Base-by-base conservation (phyloP, 2,329 filamentous ascomycete species). In the Penicillium digitatum region DNA sequence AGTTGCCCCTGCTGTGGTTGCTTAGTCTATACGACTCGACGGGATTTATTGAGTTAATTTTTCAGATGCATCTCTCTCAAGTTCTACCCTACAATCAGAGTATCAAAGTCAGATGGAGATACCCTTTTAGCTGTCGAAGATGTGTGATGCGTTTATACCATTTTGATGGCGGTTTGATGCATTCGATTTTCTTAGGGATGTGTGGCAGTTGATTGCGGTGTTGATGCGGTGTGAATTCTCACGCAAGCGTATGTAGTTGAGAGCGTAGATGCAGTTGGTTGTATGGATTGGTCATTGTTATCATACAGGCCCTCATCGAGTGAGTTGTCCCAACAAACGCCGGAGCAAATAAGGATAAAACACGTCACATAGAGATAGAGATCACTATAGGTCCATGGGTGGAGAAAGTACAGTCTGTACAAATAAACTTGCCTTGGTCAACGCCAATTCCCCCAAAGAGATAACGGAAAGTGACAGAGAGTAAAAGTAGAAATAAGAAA, bases 51-150 rank as follows among this genome's bases (percentile, higher is more conserved):
- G 18, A 16, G 9, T 24, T 11, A 24, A 5, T 12, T 9, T 5
- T 3, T 16, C 24, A 18, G 10, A 38, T 24, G 12, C 20, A 44
- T 18, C 29, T 26, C 2, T n/a, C 16, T 29, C 9, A 9, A 14
- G 5, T 32, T 24, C 18, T 16, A 45, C 18, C 12, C 12, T 18
- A 22, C 18, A 10, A n/a, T n/a, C 27, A 22, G 18, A 46, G 10
- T 24, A 12, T n/a, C 29, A 16, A 39, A 16, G 35, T 12, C 11
- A 16, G 1, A 39, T 16, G 16, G 22, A 26, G 8, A 34, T 7
- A 9, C 20, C n/a, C 29, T 12, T 16, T 10, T 34, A 7, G 20
- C 18, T 45, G 2, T 18, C 8, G 50, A 85, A 75, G 8, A 84
- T 74, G 60, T 59, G 51, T 22, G 44, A 27, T 16, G 14, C 11